Evolutionary conservation across 768 basidiomycete species (phyloP), one percentile per base, ranked within the genome.

Genomic region (Coprinopsis marcescibilis): DNA sequence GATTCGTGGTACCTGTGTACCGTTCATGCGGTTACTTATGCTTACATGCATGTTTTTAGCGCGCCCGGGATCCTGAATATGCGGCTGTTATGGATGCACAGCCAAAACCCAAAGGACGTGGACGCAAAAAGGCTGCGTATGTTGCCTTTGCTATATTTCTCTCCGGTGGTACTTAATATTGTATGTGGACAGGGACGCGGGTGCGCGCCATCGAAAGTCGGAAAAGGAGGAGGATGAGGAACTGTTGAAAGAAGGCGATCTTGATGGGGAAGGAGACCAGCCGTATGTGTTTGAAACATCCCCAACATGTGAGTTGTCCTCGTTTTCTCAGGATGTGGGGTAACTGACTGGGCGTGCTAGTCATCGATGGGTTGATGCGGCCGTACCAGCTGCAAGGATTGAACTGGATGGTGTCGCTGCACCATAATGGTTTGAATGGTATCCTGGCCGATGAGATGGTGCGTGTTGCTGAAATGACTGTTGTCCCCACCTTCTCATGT

Each of bases 151-250:
- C 33, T 1, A 14, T 12, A 10, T 43, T 25, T 19, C 3, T 20
- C 39, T 42, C 30, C 17, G 55, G 36, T 56, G 27, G 11, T 8
- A n/a, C n/a, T n/a, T n/a, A n/a, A n/a, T n/a, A n/a, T n/a, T n/a
- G n/a, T n/a, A n/a, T n/a, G 27, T 12, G 38, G 48, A 12, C 54
- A 91, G 87, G 44, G 90, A 89, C 52, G 78, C 82, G 40, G 81
- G 63, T 40, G 77, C 85, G 21, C 85, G 94, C 8, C 91, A 93
- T 59, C 81, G 95, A 45, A 96, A 93, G 64, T 93, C 90, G 0
- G 96, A 99, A 65, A 96, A 96, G 66, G 96, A 99, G 59, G 96
- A 98, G 63, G 96, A 98, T 45, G 93, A 95, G 52, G 95, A 99
- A 65, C 58, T 99, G 58, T 65, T 98, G 33, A 89, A 92, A 58